phyloP scores from a whole-genome alignment of 768 basidiomycete genomes.

The Hemileccinum rubropunctum region DNA sequence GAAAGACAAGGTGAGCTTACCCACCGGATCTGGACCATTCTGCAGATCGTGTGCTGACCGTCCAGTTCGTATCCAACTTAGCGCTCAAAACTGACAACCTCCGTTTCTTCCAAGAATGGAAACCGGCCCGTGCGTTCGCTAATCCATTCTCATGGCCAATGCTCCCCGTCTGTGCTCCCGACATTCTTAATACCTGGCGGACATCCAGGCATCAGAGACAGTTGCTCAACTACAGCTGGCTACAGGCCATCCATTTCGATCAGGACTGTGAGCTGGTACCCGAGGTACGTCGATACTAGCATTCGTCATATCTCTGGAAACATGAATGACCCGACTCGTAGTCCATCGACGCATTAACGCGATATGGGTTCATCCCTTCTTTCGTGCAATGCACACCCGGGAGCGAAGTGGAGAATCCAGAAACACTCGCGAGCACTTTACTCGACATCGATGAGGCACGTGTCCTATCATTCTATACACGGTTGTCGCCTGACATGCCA shows the following conservation, averaged over 20 bases:
- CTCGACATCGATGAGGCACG: conserved; percentile 28
- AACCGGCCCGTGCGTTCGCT: conserved; percentile 30
- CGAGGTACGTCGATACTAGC: conserved; percentile 13
- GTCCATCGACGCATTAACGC: conserved; percentile 28
- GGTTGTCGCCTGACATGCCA: background rate
- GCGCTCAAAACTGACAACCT: conserved; percentile 20
- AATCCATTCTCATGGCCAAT: conserved; percentile 35
- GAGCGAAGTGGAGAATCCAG: conserved; percentile 25
- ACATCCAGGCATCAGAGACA: conserved; percentile 24
- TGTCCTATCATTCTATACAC: background rate
- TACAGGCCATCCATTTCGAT: conserved; percentile 29
- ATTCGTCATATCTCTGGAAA: background rate
- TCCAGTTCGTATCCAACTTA: background rate
- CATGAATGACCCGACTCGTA: conserved; percentile 1
- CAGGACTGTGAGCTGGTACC: conserved; percentile 22
- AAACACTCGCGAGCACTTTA: conserved; percentile 18
- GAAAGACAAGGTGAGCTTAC: conserved; percentile 25
- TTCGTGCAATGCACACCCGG: conserved; percentile 21
- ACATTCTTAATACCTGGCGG: conserved; percentile 28
- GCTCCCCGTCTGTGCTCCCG: conserved; percentile 24
- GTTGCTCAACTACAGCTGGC: conserved; percentile 30
- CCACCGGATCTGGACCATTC: background rate
- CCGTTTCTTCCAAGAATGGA: conserved; percentile 33
- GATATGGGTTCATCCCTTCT: conserved; percentile 24
- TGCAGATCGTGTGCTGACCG: background rate